A percentile compares a stretch with the other conserved stretches of the same genome.
Conservation (phyloP, 192 early-diverging fungal genomes). For the Backusella parvicylindrica region DNA sequence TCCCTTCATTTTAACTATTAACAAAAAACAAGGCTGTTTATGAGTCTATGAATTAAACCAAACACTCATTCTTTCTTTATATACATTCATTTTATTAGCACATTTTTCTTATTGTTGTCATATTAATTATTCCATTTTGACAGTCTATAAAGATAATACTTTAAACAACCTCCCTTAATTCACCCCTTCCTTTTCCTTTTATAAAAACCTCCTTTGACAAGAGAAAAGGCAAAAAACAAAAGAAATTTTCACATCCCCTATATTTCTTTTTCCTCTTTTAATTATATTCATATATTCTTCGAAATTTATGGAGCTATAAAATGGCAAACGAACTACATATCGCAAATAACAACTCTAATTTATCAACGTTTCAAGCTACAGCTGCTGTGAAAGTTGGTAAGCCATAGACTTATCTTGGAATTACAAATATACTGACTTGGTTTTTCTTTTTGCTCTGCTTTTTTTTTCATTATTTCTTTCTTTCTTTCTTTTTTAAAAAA, state of each 20-base stretch:
- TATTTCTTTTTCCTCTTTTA: neutral
- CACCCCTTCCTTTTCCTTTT: neutral
- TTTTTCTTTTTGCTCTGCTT: too few relatives aligned
- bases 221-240: neutral
- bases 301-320: neutral
- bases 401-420: neutral
- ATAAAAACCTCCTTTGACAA: neutral
- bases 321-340: slow-evolving; percentile 4
- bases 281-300: neutral
- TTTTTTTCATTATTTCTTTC: too few relatives aligned
- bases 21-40: neutral
- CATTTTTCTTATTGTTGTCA: neutral
- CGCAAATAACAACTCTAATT: neutral
- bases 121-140: neutral
- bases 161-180: slow-evolving; percentile 1
- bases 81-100: neutral
- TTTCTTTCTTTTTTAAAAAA: neutral
- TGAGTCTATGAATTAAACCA: neutral
- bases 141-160: neutral
- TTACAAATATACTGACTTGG: neutral
- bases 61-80: neutral
- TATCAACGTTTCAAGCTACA: neutral
- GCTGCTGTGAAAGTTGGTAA: slow-evolving; percentile 10
- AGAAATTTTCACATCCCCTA: slow-evolving; percentile 2
- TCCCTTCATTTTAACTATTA: neutral